Percentiles rank a stretch among this genome's conserved stretches.
These are phyloP conservation scores for Luvunga scandens DNA, from an alignment of 345 rosid genomes.

Conservation along the genomic window DNA sequence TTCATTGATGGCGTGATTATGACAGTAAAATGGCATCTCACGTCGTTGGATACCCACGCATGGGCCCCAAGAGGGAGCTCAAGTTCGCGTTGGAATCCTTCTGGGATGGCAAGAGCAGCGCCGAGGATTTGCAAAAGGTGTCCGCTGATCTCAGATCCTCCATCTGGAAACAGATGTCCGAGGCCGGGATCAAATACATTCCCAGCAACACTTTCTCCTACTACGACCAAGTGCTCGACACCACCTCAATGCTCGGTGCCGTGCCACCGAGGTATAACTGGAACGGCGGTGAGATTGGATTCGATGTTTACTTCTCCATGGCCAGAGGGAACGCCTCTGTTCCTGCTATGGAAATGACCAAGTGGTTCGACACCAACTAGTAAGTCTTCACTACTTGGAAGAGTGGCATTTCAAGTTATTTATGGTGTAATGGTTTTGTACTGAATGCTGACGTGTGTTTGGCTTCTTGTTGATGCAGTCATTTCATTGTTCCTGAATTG, in stretches of 20 bases:
- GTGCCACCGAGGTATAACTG: conserved; percentile 87
- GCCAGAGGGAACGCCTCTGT: conserved; percentile 97
- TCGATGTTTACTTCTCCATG: conserved; percentile 86
- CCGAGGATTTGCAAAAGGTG: conserved; percentile 83
- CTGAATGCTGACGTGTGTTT: neutral
- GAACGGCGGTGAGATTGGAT: conserved; percentile 84
- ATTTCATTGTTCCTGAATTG: conserved; percentile 94
- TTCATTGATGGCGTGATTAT: conserved; percentile 9
- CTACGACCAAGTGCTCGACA: conserved; percentile 89
- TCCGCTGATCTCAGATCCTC: conserved; percentile 80
- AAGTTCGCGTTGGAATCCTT: conserved; percentile 96
- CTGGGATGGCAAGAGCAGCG: conserved; percentile 97
- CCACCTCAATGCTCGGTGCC: conserved; percentile 95
- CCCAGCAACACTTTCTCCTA: conserved; percentile 96
- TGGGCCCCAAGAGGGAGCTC: conserved; percentile 99
- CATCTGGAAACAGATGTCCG: conserved; percentile 94
- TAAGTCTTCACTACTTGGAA: conserved; percentile 37
- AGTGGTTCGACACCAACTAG: conserved; percentile 99
- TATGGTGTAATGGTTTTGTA: neutral
- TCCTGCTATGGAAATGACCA: conserved; percentile 99
- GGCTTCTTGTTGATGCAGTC: conserved; percentile 49
- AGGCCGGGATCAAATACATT: conserved; percentile 80
- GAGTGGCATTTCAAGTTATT: neutral
- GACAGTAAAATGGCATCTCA: conserved; percentile 80
- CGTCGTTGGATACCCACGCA: conserved; percentile 98